Conservation (phyloP, 257 asterid genomes). For the Scutellaria minor region DNA sequence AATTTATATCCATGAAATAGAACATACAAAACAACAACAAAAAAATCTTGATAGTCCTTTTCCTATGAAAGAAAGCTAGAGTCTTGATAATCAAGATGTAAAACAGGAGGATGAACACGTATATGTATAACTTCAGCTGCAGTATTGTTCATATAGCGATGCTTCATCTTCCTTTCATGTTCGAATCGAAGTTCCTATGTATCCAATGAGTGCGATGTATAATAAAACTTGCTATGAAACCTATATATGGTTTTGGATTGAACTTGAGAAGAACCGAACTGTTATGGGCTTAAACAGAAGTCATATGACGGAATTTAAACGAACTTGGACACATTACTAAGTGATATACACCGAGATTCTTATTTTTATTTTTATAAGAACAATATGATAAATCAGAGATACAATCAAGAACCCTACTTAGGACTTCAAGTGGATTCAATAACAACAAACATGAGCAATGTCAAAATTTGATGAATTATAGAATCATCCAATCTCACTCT, state of each 20-base stretch:
- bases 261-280: neutral
- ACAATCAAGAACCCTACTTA: constrained; percentile 28
- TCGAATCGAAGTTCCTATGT: constrained; percentile 14
- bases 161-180: constrained; percentile 1
- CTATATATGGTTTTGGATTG: constrained; percentile 13
- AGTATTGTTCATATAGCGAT: neutral
- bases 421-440: neutral
- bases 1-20: constrained; percentile 10
- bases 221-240: neutral
- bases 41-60: neutral
- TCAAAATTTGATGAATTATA: neutral
- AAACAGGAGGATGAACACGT: neutral
- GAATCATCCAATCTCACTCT: constrained; percentile 23
- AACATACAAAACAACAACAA: neutral
- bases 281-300: no score
- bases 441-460: neutral
- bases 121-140: neutral
- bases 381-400: constrained; percentile 11
- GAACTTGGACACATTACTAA: no score
- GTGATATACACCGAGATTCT: neutral
- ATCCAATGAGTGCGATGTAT: neutral
- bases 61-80: neutral
- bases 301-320: no score
- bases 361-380: neutral
- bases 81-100: neutral